Percentiles rank a stretch among this genome's conserved stretches.
phyloP scores from a whole-genome alignment of 176 grass and related monocot species.

The Dendrocalamus sinicus region DNA sequence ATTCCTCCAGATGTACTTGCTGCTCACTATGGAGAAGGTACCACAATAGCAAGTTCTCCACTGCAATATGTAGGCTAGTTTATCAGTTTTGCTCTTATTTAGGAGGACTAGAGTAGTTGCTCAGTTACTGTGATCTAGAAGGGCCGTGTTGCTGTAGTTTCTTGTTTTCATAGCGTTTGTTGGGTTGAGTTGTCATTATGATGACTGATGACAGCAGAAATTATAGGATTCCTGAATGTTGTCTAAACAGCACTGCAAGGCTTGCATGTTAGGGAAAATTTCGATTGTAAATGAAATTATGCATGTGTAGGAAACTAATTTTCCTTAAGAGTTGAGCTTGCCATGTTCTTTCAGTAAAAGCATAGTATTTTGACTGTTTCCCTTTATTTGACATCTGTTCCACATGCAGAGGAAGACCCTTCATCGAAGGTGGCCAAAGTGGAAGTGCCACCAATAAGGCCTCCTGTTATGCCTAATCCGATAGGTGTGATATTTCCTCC shows the following conservation, averaged over 20 bases:
- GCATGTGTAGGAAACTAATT: not conserved
- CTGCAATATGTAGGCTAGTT: not conserved
- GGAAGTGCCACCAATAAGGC: conserved; percentile 64
- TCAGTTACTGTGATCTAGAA: not conserved
- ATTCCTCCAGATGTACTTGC: conserved; percentile 86
- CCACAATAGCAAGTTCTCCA: not conserved
- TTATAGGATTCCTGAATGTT: not conserved
- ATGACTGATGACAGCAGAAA: not conserved
- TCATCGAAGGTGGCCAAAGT: conserved; percentile 75
- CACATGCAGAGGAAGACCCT: conserved; percentile 76
- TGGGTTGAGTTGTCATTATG: not conserved
- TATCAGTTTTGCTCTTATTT: not conserved
- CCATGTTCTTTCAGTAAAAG: conserved; percentile 14
- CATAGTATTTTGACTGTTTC: not conserved
- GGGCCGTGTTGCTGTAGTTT: not conserved
- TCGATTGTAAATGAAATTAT: not conserved
- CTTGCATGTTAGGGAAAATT: not conserved
- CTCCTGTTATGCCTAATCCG: conserved; percentile 62
- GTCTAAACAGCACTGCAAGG: not conserved
- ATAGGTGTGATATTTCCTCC: conserved; percentile 67
- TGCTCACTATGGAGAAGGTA: conserved; percentile 99
- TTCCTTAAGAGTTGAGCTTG: conserved; percentile 16
- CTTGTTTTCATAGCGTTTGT: not conserved
- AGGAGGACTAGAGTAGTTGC: not conserved
- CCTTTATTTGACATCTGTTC: conserved; percentile 34